Percentiles rank a stretch among this genome's conserved stretches.
Conservation (phyloP, 1,139 yeast genomes). For the Saccharomycopsis phalli region DNA sequence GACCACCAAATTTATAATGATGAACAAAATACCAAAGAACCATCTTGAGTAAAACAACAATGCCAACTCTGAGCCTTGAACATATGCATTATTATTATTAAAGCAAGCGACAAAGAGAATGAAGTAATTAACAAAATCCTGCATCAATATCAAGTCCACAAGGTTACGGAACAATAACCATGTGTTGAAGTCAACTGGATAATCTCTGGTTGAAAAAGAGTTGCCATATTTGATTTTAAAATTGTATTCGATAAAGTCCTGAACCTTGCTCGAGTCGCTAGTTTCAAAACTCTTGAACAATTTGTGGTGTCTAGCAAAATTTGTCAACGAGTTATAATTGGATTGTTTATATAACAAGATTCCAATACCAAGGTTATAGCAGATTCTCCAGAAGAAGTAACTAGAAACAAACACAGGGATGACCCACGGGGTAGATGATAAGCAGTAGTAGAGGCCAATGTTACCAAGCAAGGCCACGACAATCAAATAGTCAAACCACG, state of each 20-base stretch:
- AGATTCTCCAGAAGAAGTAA: constrained; percentile 69
- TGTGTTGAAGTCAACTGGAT: constrained; percentile 73
- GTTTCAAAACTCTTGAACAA: constrained; percentile 34
- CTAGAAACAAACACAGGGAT: constrained; percentile 41
- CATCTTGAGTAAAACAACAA: constrained; percentile 32
- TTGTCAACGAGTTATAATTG: constrained; percentile 45
- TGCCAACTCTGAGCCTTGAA: constrained; percentile 26
- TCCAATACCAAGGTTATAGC: constrained; percentile 78
- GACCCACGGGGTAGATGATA: constrained; percentile 25
- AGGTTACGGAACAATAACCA: constrained; percentile 76
- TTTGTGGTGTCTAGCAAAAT: constrained; percentile 40
- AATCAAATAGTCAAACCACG: constrained; percentile 55
- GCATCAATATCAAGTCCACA: constrained; percentile 79
- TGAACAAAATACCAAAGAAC: constrained; percentile 31
- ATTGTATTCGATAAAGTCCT: constrained; percentile 39
- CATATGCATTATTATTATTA: constrained; percentile 24
- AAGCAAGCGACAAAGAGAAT: constrained; percentile 58
- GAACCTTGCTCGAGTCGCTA: constrained; percentile 27
- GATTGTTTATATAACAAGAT: constrained; percentile 62
- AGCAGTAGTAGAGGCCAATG: constrained; percentile 39
- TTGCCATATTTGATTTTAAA: constrained; percentile 55
- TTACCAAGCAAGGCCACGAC: constrained; percentile 45
- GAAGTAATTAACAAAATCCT: constrained; percentile 72
- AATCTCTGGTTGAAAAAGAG: constrained; percentile 38
- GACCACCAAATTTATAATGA: constrained; percentile 30